A percentile compares a stretch with the other conserved stretches of the same genome.
These are phyloP conservation scores for Aspergillus tubingensis DNA, from an alignment of 2,329 filamentous ascomycete species.

Conservation along the genomic window DNA sequence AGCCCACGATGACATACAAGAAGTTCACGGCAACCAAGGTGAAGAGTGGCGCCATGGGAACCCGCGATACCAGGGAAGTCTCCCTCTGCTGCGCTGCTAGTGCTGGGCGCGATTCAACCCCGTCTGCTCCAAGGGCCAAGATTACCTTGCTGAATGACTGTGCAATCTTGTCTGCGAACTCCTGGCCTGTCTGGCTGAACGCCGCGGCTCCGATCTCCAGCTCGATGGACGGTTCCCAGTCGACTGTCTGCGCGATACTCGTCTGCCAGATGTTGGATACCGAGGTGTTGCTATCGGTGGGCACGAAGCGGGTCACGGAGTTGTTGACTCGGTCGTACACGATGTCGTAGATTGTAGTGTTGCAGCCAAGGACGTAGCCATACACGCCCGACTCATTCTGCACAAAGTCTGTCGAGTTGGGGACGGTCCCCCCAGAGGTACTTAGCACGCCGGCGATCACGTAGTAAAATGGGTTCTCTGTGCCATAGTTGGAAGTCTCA, in stretches of 20 bases:
- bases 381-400: background rate
- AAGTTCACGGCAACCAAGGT: conserved; percentile 2
- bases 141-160: background rate
- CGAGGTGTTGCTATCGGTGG: conserved; percentile 16
- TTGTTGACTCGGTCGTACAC: conserved; percentile 23
- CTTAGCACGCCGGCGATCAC: background rate
- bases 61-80: background rate
- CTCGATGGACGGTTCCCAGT: conserved; percentile 2
- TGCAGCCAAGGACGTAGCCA: conserved; percentile 23
- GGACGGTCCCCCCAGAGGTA: background rate
- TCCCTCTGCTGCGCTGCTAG: background rate
- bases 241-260: background rate
- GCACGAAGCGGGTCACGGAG: conserved; percentile 13
- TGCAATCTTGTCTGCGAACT: conserved; percentile 9
- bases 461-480: conserved; percentile 9
- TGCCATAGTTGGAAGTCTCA: background rate
- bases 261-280: conserved; percentile 16
- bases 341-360: conserved; percentile 25
- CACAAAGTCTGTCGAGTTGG: conserved; percentile 9
- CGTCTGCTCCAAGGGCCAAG: background rate
- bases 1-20: conserved; percentile 1
- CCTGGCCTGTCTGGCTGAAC: background rate
- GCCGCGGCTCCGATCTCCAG: background rate
- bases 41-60: background rate
- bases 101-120: background rate